Evolutionary conservation across 768 basidiomycete genomes (phyloP).

Genomic region (Termitomyces sp.): DNA sequence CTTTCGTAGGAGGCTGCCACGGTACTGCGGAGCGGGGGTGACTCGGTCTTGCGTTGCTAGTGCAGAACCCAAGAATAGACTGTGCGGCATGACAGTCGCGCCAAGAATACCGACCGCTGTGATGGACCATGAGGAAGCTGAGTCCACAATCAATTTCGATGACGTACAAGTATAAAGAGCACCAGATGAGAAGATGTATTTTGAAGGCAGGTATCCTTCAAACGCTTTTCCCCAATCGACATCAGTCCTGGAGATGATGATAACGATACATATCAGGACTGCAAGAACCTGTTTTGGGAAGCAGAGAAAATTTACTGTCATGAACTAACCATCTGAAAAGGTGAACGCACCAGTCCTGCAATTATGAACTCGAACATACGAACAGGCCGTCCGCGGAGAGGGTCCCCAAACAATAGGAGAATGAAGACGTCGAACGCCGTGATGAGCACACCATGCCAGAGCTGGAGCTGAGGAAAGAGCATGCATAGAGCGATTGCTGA

Average conservation of each 20-base stretch:
- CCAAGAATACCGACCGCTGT: conserved; percentile 69
- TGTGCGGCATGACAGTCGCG: conserved; percentile 92
- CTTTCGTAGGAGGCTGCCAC: conserved; percentile 10
- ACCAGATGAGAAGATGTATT: conserved; percentile 46
- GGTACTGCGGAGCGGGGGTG: conserved; percentile 8
- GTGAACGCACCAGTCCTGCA: conserved; percentile 38
- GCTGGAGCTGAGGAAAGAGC: conserved; percentile 60
- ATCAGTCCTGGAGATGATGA: conserved; percentile 67
- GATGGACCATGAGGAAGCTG: not conserved
- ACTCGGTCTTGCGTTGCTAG: conserved; percentile 81
- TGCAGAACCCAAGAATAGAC: conserved; percentile 83
- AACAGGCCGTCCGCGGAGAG: conserved; percentile 59
- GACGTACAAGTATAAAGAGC: conserved; percentile 61
- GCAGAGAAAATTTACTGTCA: not conserved
- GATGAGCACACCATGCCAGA: conserved; percentile 68
- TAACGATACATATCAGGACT: conserved; percentile 72
- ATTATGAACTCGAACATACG: conserved; percentile 51
- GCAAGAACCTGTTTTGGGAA: conserved; percentile 43
- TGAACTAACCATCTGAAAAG: not conserved
- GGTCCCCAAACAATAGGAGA: conserved; percentile 68
- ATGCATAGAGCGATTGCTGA: conserved; percentile 78
- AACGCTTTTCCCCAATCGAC: conserved; percentile 75
- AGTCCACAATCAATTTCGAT: not conserved
- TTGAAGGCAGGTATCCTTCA: conserved; percentile 59
- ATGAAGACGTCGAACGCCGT: conserved; percentile 66